These are phyloP conservation scores for Lagenaria siceraria DNA, from an alignment of 306 rosid species.

Conservation along the genomic window DNA sequence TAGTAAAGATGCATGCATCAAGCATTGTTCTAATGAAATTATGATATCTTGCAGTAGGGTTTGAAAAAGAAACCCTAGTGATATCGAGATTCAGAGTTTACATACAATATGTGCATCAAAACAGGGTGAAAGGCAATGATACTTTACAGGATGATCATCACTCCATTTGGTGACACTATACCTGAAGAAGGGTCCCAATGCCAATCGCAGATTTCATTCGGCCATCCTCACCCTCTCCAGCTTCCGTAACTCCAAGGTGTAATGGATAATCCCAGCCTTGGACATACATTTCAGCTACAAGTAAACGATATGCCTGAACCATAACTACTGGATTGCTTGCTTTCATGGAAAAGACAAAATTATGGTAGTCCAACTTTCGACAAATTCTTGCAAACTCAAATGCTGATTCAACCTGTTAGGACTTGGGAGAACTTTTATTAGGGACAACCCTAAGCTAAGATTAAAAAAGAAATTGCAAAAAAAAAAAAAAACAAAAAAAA, in stretches of 20 bases:
- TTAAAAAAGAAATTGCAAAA: neutral
- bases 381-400: slow-evolving; percentile 98
- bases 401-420: slow-evolving; percentile 93
- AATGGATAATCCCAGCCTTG: slow-evolving; percentile 97
- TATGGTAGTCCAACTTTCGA: slow-evolving; percentile 82
- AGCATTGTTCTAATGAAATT: neutral
- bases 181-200: slow-evolving; percentile 99
- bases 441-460: neutral
- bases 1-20: neutral
- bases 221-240: slow-evolving; percentile 99
- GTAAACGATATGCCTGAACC: slow-evolving; percentile 96
- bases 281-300: slow-evolving; percentile 95
- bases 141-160: neutral
- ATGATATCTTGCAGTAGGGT: neutral
- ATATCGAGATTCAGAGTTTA: neutral
- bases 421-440: slow-evolving; percentile 16
- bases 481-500: neutral
- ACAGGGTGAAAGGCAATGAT: neutral
- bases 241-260: slow-evolving; percentile 99
- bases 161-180: slow-evolving; percentile 7
- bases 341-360: slow-evolving; percentile 92
- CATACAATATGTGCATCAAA: slow-evolving; percentile 1
- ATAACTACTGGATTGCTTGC: slow-evolving; percentile 98
- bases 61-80: neutral
- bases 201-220: slow-evolving; percentile 99